Percentiles rank a stretch among this genome's conserved stretches.
phyloP scores from a whole-genome alignment of 2,329 filamentous ascomycete species.

The Gliomastix tumulicola region DNA sequence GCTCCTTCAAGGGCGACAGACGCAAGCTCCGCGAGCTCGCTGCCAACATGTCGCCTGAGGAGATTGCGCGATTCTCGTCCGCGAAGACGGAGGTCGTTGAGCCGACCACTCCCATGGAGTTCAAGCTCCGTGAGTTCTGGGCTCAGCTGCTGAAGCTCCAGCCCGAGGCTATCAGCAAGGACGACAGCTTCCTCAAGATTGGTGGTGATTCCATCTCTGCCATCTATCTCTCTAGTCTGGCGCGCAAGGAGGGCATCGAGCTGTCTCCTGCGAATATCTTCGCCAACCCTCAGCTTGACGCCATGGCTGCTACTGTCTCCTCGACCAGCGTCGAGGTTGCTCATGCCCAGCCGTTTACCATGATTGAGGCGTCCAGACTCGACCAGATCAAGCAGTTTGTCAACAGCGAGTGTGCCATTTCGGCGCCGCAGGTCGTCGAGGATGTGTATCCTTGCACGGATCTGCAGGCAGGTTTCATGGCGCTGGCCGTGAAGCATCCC shows the following conservation, averaged over 20 bases:
- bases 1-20: slow-evolving; percentile 12
- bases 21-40: slow-evolving; percentile 19
- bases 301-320: not conserved
- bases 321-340: not conserved
- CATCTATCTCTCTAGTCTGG: slow-evolving; percentile 4
- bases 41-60: slow-evolving; percentile 20
- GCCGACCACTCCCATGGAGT: slow-evolving; percentile 4
- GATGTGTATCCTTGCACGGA: slow-evolving; percentile 5
- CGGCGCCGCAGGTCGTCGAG: slow-evolving; percentile 4
- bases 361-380: not conserved
- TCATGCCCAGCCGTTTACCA: not conserved
- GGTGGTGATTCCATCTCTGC: slow-evolving; percentile 11
- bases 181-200: slow-evolving; percentile 7
- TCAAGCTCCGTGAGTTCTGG: slow-evolving; percentile 5
- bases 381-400: not conserved
- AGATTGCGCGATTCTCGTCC: slow-evolving; percentile 23
- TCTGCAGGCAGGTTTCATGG: slow-evolving; percentile 17
- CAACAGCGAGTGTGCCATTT: not conserved
- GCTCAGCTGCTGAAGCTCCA: slow-evolving; percentile 4
- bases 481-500: slow-evolving; percentile 17
- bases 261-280: slow-evolving; percentile 9
- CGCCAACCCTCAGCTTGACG: slow-evolving; percentile 6
- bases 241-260: not conserved
- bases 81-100: slow-evolving; percentile 7
- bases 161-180: slow-evolving; percentile 2